These are phyloP conservation scores for Wickerhamiella musiphila DNA, from an alignment of 805 yeast genomes.

Conservation along the genomic window DNA sequence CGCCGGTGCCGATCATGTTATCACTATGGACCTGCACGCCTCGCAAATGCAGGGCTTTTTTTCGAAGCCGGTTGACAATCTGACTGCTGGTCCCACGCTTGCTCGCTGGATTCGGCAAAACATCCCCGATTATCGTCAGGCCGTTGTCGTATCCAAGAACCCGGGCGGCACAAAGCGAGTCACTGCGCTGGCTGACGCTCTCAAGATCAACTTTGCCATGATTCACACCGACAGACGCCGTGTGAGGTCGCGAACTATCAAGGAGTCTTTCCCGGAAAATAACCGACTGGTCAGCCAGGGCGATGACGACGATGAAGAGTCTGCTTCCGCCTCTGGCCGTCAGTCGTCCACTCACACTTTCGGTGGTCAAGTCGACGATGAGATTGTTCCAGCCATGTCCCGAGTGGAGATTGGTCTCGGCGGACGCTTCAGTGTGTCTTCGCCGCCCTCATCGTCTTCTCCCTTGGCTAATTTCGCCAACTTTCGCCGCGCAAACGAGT, in stretches of 20 bases:
- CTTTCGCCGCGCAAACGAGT: slow-evolving; percentile 6
- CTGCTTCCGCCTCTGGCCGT: slow-evolving; percentile 8
- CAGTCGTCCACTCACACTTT: slow-evolving; percentile 6
- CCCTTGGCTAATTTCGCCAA: neutral
- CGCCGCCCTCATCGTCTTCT: slow-evolving; percentile 1
- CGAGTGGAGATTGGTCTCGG: slow-evolving; percentile 1
- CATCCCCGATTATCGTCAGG: slow-evolving; percentile 65
- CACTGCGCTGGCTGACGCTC: slow-evolving; percentile 90
- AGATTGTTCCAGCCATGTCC: neutral
- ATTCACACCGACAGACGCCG: slow-evolving; percentile 96
- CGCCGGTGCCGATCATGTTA: slow-evolving; percentile 99
- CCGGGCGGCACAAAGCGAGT: slow-evolving; percentile 99
- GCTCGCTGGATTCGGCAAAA: slow-evolving; percentile 92
- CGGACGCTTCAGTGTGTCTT: neutral
- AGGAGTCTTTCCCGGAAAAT: slow-evolving; percentile 14
- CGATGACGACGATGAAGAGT: slow-evolving; percentile 8
- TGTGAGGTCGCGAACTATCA: slow-evolving; percentile 37
- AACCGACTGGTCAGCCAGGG: slow-evolving; percentile 13
- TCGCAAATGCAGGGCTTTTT: slow-evolving; percentile 99
- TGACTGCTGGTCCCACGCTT: slow-evolving; percentile 90
- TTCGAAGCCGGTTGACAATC: slow-evolving; percentile 89
- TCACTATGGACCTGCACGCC: slow-evolving; percentile 91
- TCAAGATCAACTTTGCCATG: slow-evolving; percentile 95
- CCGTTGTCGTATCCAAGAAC: slow-evolving; percentile 95
- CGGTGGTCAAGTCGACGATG: slow-evolving; percentile 5